phyloP scores from a whole-genome alignment of 1,139 yeast genomes.

The Yamadazyma blattariae region DNA sequence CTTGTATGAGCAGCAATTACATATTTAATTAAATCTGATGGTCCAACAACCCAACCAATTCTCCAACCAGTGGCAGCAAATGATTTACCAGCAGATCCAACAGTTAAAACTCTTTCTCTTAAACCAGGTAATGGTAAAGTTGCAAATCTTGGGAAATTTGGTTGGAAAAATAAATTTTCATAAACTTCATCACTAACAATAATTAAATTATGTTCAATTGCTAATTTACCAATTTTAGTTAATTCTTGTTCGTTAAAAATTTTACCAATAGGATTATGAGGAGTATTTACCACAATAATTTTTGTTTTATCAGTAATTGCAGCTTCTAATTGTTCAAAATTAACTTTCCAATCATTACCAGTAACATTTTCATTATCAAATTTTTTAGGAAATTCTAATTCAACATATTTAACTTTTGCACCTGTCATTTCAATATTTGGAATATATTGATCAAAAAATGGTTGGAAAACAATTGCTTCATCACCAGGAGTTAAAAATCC shows the following conservation, averaged over 20 bases:
- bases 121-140: conserved; percentile 71
- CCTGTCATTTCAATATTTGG: conserved; percentile 93
- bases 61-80: conserved; percentile 99
- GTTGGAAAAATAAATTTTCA: conserved; percentile 76
- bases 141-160: conserved; percentile 78
- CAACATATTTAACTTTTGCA: conserved; percentile 83
- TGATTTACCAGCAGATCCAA: conserved; percentile 96
- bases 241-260: conserved; percentile 77
- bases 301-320: conserved; percentile 76
- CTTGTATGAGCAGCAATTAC: conserved; percentile 91
- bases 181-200: conserved; percentile 92
- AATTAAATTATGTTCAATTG: conserved; percentile 77
- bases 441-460: conserved; percentile 94
- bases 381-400: conserved; percentile 79
- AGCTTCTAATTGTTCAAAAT: conserved; percentile 69
- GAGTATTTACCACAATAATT: conserved; percentile 84
- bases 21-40: conserved; percentile 73
- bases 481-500: conserved; percentile 87
- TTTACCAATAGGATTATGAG: conserved; percentile 96
- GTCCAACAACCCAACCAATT: conserved; percentile 92
- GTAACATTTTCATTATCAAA: conserved; percentile 60
- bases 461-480: conserved; percentile 96
- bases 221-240: conserved; percentile 69
- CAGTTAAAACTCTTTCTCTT: conserved; percentile 75
- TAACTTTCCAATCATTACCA: conserved; percentile 85